Evolutionary conservation across 176 grass and related monocot species (phyloP), one percentile per base, ranked within the genome.

Genomic region (Eleusine coracana): DNA sequence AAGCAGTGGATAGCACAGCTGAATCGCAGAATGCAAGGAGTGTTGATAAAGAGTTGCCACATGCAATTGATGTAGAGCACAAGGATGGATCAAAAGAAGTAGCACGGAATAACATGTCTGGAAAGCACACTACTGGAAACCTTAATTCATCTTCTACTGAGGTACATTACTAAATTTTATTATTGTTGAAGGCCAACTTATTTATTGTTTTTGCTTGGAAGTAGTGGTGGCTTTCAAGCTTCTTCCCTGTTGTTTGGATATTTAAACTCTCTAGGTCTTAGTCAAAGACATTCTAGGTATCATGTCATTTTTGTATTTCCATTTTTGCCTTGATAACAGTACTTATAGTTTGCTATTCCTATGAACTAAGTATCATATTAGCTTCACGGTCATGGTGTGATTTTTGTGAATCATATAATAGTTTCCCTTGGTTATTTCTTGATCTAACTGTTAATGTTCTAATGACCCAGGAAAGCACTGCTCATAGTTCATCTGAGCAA

Each of bases 401-500:
- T 38, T 15, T 61, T 20, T 66, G 20, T 45, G 62, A 25, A 13
- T 25, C 31, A 27, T 15, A 21, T 40, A 4, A 78, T 17, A 0
- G 0, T 34, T 17, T 87, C 49, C 56, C 10, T 41, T 28, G 29
- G 23, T 29, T 75, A 68, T 75, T 39, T 23, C 42, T 56, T 55
- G 41, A 55, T 71, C 79, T 79, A 60, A 77, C 68, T 67, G 62
- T 37, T 87, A 70, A 39, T 64, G 11, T 31, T 79, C 63, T 73
- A 80, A 74, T 71, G 66, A 56, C 83, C 64, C 87, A 95, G 93
- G 90, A 67, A 84, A 86, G 40, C n/a, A 12, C 14, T 52, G 16
- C 38, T 76, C 87, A 70, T 27, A 83, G 73, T 72, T 77, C 49
- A 72, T 79, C 77, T 86, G 73, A 42, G 56, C 73, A 79, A 86